phyloP scores from a whole-genome alignment of 78 protist species.

The Dictyostelium firmibasis region DNA sequence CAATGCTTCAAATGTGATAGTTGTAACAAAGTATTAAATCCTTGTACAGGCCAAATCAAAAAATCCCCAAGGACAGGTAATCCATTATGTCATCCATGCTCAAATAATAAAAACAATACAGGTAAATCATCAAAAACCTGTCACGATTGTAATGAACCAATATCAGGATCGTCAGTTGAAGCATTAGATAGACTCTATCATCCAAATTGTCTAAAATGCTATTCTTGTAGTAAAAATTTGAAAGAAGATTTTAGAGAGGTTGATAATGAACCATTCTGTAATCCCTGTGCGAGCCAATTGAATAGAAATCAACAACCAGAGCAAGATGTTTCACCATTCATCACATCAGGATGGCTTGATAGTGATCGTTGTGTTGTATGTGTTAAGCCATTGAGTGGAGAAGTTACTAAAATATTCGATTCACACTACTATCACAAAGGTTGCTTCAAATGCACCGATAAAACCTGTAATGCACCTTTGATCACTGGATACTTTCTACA shows the following conservation, averaged over 20 bases:
- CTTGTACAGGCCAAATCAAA: neutral
- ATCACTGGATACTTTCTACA: slow-evolving; percentile 30
- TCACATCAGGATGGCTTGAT: slow-evolving; percentile 7
- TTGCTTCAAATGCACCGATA: slow-evolving; percentile 25
- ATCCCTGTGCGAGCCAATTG: slow-evolving; percentile 3
- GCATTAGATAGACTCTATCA: slow-evolving; percentile 33
- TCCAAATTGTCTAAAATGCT: slow-evolving; percentile 34
- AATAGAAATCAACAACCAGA: neutral
- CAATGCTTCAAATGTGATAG: slow-evolving; percentile 44
- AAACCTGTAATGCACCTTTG: neutral
- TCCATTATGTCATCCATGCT: slow-evolving; percentile 67
- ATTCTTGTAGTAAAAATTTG: neutral
- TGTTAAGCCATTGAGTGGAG: neutral
- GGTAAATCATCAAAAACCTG: neutral
- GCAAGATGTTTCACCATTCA: neutral
- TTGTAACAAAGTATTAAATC: slow-evolving; percentile 20
- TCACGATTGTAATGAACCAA: slow-evolving; percentile 31
- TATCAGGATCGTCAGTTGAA: slow-evolving; percentile 25
- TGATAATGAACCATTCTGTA: slow-evolving; percentile 33
- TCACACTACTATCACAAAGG: slow-evolving; percentile 42
- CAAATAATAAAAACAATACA: neutral
- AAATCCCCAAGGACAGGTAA: slow-evolving; percentile 31
- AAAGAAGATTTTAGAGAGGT: slow-evolving; percentile 25
- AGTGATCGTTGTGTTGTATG: slow-evolving; percentile 40
- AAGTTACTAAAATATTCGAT: slow-evolving; percentile 7